Evolutionary conservation across 1,284 basidiomycete genomes (phyloP), one percentile per base, ranked within the genome.

Genomic region (Microbotryum scabiosae): DNA sequence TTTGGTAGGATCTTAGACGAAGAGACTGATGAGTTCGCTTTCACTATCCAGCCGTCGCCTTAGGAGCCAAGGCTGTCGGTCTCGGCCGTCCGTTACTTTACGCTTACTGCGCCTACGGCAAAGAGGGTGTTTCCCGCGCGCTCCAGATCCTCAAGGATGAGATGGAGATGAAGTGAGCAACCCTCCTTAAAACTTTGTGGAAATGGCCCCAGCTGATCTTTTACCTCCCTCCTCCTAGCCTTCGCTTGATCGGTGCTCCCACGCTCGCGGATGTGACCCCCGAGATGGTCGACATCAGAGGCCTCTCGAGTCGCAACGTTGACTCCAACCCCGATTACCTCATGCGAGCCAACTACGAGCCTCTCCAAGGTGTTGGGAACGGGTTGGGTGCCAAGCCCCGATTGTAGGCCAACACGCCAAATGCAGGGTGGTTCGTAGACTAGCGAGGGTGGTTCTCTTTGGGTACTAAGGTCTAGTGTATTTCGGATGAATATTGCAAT

Each of bases 31-130:
- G 12, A 16, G 36, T 41, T 41, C 16, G 16, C 14, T 41, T 41
- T 41, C 36, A 16, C 16, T 12, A 18, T 16, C 14, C 36, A 41
- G 36, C 70, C 6, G 76, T 97, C 54, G 90, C 91, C 1, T 79
- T 97, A 25, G 93, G 93, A 14, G 93, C 92, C 9, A 92, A 85
- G 41, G 92, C 90, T 23, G 78, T 79, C 21, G 79, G 79, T 30
- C 76, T 80, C 54, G 88, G 87, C 12, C 81, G 92, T 36, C 88
- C 91, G 5, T 69, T 73, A 61, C 54, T 71, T 14, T 70, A 94
- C 73, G 87, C 91, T 0, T 93, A 88, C 79, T 91, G 85, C 18
- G 82, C 88, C 1, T 94, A 93, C 73, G 92, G 92, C 1, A 78
- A 81, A 51, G 86, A 89, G 26, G 92, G 79, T 28, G 70, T 72